phyloP scores from a whole-genome alignment of 805 yeast species.

The Kockiozyma suomiensis region DNA sequence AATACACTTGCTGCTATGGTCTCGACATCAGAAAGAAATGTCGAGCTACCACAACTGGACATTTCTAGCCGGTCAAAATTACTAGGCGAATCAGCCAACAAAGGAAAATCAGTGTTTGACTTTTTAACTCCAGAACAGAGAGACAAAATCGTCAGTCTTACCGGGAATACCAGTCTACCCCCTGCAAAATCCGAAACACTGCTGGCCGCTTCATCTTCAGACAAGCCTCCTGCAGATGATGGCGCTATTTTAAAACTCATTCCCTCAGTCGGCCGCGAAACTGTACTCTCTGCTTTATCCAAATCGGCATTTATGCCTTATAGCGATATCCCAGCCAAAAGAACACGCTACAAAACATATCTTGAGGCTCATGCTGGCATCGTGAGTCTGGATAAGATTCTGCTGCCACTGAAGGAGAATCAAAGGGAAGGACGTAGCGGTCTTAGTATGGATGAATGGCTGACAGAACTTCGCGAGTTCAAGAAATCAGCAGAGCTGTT shows the following conservation, averaged over 20 bases:
- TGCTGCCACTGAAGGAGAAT: background rate
- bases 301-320: constrained; percentile 31
- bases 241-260: background rate
- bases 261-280: constrained; percentile 4
- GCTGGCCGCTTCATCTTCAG: background rate
- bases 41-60: background rate
- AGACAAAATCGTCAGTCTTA: constrained; percentile 20
- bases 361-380: constrained; percentile 31
- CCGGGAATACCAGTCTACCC: constrained; percentile 31
- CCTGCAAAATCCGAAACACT: constrained; percentile 26
- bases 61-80: background rate
- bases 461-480: constrained; percentile 36
- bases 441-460: constrained; percentile 9
- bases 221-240: background rate
- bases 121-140: constrained; percentile 34
- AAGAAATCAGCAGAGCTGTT: constrained; percentile 36
- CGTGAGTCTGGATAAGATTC: background rate
- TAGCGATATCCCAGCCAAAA: constrained; percentile 32
- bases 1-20: too few relatives aligned
- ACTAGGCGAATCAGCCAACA: background rate
- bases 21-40: background rate
- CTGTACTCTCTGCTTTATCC: constrained; percentile 34
- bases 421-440: background rate
- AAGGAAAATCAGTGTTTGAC: constrained; percentile 37
- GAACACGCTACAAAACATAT: constrained; percentile 33